Evolutionary conservation across 1,139 yeast genomes (phyloP).

Genomic region (Trichomonascaceae sp.): DNA sequence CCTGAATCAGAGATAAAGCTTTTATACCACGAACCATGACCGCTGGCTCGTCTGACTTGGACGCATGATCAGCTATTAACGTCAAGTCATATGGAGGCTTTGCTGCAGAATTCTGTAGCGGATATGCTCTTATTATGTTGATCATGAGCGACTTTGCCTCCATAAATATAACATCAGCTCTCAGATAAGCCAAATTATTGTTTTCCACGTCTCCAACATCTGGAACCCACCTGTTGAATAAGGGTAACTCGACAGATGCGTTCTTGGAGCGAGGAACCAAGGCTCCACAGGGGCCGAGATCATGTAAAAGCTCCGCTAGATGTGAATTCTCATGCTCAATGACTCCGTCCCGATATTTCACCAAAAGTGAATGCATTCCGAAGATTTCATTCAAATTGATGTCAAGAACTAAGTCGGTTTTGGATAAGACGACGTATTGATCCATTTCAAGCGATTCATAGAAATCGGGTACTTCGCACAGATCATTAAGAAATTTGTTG

Average conservation of each 20-base stretch:
- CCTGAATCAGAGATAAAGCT: constrained; percentile 32
- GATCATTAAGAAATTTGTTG: constrained; percentile 32
- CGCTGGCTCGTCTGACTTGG: constrained; percentile 28
- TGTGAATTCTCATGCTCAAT: constrained; percentile 21
- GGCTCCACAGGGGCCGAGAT: constrained; percentile 28
- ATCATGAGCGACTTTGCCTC: constrained; percentile 36
- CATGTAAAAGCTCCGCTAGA: constrained; percentile 28
- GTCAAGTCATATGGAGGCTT: constrained; percentile 30
- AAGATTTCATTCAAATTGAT: constrained; percentile 36
- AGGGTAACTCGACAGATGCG: constrained; percentile 31
- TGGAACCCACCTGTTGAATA: constrained; percentile 36
- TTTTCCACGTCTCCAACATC: constrained; percentile 32
- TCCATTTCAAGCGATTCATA: constrained; percentile 39
- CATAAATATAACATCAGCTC: constrained; percentile 36
- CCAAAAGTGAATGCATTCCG: constrained; percentile 35
- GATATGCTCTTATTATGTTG: constrained; percentile 35
- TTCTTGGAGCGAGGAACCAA: constrained; percentile 32
- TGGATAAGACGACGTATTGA: constrained; percentile 37
- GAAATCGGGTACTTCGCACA: constrained; percentile 40
- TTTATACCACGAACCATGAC: constrained; percentile 34
- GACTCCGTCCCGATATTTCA: constrained; percentile 29
- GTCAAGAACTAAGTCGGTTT: constrained; percentile 32
- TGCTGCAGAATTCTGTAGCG: constrained; percentile 28
- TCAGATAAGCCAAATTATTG: constrained; percentile 28
- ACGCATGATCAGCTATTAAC: constrained; percentile 34